phyloP scores from a whole-genome alignment of 148 eudicot genomes.

The Dianthus caryophyllus region DNA sequence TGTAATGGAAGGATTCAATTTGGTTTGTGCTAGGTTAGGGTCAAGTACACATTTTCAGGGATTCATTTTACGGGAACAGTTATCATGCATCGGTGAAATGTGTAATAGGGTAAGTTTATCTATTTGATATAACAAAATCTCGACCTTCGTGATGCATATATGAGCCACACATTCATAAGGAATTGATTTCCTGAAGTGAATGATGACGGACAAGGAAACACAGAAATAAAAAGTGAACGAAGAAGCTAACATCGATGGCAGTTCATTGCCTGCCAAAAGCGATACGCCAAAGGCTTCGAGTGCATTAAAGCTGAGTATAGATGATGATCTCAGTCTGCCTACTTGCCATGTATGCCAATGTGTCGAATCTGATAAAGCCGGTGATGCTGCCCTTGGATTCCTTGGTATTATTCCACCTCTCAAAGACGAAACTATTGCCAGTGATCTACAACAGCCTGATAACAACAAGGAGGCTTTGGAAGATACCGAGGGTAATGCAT shows the following conservation, averaged over 20 bases:
- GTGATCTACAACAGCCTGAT: conserved; percentile 29
- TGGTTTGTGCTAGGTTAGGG: not conserved
- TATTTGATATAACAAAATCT: not conserved
- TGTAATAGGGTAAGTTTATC: not conserved
- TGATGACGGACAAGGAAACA: conserved; percentile 52
- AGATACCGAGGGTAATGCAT: conserved; percentile 33
- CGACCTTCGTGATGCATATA: conserved; percentile 4
- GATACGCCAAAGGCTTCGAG: conserved; percentile 40
- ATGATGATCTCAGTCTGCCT: conserved; percentile 52
- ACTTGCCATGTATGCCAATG: conserved; percentile 94
- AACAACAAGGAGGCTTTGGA: conserved; percentile 28
- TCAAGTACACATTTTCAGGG: not conserved
- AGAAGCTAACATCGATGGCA: conserved; percentile 27
- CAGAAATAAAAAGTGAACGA: conserved; percentile 25
- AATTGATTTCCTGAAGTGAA: conserved; percentile 6
- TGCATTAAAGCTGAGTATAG: conserved; percentile 44
- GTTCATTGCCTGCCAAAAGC: conserved; percentile 34
- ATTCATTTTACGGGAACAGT: not conserved
- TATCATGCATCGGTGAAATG: not conserved
- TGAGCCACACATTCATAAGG: too few species aligned
- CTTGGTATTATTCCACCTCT: conserved; percentile 54
- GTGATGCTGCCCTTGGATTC: conserved; percentile 63
- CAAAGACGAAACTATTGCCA: conserved; percentile 19
- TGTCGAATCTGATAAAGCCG: conserved; percentile 70
- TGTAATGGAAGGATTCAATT: conserved; percentile 1